Evolutionary conservation across 2,329 filamentous ascomycete species (phyloP).

Genomic region (Rhinocladiella similis): DNA sequence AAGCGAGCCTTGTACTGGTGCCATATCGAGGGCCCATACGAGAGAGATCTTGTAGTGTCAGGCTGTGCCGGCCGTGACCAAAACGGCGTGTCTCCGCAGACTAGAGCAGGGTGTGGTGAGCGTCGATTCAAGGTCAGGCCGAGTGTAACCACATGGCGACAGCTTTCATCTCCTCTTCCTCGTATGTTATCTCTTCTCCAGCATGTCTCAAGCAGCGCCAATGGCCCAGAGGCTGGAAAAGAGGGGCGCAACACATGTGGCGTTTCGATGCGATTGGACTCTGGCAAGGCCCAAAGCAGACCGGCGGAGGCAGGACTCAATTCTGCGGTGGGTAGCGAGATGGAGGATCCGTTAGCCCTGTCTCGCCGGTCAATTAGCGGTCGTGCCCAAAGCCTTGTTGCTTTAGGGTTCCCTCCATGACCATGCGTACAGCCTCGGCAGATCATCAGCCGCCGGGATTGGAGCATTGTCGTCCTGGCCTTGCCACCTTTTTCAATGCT

Average conservation of each 20-base stretch:
- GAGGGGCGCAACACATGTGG: neutral
- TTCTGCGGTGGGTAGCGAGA: constrained; percentile 2
- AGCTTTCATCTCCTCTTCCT: neutral
- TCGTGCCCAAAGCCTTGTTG: constrained; percentile 20
- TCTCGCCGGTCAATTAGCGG: constrained; percentile 4
- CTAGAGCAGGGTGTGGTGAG: neutral
- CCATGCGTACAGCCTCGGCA: constrained; percentile 25
- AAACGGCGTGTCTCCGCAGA: neutral
- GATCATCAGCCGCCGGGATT: constrained; percentile 18
- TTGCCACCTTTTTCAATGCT: constrained; percentile 12
- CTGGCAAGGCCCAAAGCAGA: neutral
- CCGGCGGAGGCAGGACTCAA: neutral
- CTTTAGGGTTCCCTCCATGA: constrained; percentile 12
- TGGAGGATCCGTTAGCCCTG: constrained; percentile 3
- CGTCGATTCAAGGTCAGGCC: neutral
- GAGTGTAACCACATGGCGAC: neutral
- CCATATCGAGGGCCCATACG: neutral
- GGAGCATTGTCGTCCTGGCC: constrained; percentile 5
- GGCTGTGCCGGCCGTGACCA: neutral
- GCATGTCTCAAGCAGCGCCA: neutral
- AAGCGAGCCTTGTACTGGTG: neutral
- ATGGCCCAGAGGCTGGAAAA: neutral
- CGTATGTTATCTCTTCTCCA: neutral
- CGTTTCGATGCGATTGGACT: neutral
- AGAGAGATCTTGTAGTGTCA: too few relatives aligned